Evolutionary conservation across 1,284 basidiomycete genomes (phyloP).

Genomic region (Leccinum subrobustum): DNA sequence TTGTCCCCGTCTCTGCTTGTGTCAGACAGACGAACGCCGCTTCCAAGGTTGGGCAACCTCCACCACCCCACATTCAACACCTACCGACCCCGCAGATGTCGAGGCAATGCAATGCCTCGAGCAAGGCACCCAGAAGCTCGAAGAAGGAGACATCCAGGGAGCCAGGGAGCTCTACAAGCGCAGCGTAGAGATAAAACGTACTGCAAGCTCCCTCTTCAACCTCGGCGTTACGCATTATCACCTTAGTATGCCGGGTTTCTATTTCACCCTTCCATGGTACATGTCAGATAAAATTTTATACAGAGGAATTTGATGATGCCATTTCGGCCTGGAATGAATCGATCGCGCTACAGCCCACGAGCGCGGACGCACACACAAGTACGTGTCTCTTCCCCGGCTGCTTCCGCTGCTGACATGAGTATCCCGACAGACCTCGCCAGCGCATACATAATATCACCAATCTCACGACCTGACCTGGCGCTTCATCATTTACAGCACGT

Average conservation of each 20-base stretch:
- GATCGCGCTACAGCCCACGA: constrained; percentile 78
- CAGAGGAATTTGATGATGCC: constrained; percentile 85
- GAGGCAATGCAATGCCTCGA: constrained; percentile 85
- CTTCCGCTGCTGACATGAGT: constrained; percentile 28
- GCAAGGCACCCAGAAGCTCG: constrained; percentile 83
- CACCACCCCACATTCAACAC: constrained; percentile 74
- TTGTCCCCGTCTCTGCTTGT: constrained; percentile 9
- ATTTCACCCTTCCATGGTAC: constrained; percentile 15
- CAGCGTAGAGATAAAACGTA: constrained; percentile 80
- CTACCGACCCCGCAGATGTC: constrained; percentile 80
- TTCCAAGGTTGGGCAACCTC: constrained; percentile 79
- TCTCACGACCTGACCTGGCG: constrained; percentile 86
- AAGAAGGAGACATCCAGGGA: constrained; percentile 84
- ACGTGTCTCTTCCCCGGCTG: constrained; percentile 34
- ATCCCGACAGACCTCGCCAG: constrained; percentile 77
- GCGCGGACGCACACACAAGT: constrained; percentile 93
- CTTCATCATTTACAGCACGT: constrained; percentile 83
- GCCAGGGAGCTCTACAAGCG: constrained; percentile 81
- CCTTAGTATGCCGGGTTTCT: constrained; percentile 56
- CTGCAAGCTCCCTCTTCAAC: constrained; percentile 84
- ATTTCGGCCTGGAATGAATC: constrained; percentile 88
- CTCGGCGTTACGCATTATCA: constrained; percentile 89
- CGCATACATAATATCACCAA: constrained; percentile 88
- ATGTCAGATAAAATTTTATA: constrained; percentile 18
- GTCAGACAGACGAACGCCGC: constrained; percentile 5